Evolutionary conservation across 2,329 filamentous ascomycete species (phyloP), one percentile per base, ranked within the genome.

Genomic region (Cladosporium sp.): DNA sequence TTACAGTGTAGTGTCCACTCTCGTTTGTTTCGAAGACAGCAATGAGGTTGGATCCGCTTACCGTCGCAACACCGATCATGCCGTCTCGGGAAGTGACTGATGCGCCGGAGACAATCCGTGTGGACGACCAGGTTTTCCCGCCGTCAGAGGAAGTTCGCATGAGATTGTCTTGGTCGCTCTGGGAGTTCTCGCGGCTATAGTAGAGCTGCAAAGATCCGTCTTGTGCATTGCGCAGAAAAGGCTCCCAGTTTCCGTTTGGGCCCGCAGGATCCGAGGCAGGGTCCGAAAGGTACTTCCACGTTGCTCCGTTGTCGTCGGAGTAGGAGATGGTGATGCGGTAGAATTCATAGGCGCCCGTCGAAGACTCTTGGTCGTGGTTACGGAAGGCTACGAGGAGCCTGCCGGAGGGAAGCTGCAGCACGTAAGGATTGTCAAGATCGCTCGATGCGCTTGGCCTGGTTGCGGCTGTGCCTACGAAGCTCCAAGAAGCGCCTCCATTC

Each of bases 201-300:
- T 79, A 83, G 57, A 80, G 74, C 70, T 83, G 79, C 28, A 83
- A 65, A 3, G 74, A 73, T 0, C 80, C 79, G 63, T 81, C 77
- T 1, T 68, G 7, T 0, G 77, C 78, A 2, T 78, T 68, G 5
- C 81, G 74, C 24, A 84, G 60, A 67, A 82, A 82, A 0, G 82
- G 82, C 66, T 84, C 81, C 81, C 81, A 84, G 4, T 78, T 72
- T 2, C 81, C 81, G 36, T 79, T 79, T 10, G 58, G 38, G 10
- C 41, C 58, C 26, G 58, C 36, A 7, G 58, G 41, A 15, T 68
- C 55, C 2, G 61, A 58, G 5, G 71, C 72, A 6, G 75, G 71
- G 0, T 70, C 72, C 30, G 66, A 71, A 2, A 77, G 74, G 66
- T 76, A 82, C 14, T 66, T 66, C 73, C 78, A 83, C 0, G 68